Evolutionary conservation across 352 stramenopile genomes (phyloP), one percentile per base, ranked within the genome.

Genomic region (Aphanomyces astaci): DNA sequence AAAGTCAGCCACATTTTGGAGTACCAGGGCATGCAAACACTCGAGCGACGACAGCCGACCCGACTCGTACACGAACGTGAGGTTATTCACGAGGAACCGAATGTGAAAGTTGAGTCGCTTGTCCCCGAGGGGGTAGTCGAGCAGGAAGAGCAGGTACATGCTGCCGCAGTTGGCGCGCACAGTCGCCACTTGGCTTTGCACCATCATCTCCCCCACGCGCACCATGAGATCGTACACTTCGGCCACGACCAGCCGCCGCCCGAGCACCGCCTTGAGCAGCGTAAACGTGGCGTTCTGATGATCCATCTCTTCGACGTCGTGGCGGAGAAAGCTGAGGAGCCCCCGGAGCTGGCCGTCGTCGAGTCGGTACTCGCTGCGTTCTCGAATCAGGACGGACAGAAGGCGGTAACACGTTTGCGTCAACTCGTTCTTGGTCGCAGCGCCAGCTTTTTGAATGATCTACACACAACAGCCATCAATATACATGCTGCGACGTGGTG

Each of bases 151-250:
- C 69, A 90, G 80, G 62, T 88, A 94, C 72, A 96, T 92, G 0
- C 73, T 78, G 25, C 76, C 81, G 70, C 81, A 96, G 73, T 88
- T 87, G 33, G 84, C 52, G 31, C 95, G 88, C 27, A 97, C 84
- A 25, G 82, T 88, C 54, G 84, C 76, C 17, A 93, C 90, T 48
- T 97, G 88, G 70, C 88, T 98, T 66, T 96, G 90, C 52, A 98
- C 93, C 24, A 97, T 80, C 55, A 98, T 80, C 76, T 98, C 90
- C 5, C 96, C 87, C 25, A 98, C 84, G 55, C 86, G 88, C 51
- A 98, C 84, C 80, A 98, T 97, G 15, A 98, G 80, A 72, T 99
- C 96, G 75, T 98, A 99, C 64, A 98, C 87, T 72, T 98, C 94
- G 49, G 93, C 79, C 52, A 97, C 96, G 13, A 98, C 84, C 32